Base-by-base conservation (phyloP, 441 rosid species). In the Corymbia calophylla region DNA sequence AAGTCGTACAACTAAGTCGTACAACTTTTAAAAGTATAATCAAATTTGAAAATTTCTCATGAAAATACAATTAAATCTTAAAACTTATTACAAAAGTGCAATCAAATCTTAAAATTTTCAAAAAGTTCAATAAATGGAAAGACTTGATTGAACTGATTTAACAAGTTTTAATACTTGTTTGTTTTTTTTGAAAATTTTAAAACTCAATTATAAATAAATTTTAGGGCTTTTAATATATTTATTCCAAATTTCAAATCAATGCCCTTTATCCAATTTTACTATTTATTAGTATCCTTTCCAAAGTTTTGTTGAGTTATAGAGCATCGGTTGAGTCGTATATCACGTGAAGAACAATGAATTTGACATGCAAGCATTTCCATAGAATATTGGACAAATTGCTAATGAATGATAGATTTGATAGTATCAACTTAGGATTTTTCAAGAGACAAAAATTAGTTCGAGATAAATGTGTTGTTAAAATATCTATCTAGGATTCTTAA, bases 381-480 rank as follows among this genome's bases (percentile, higher is more conserved):
- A 4, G 35, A n/a, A n/a, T 9, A n/a, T n/a, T 15, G 7, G 18
- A 64, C 4, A 0, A 64, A 64, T 29, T 64, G 18, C 17, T 64
- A n/a, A 64, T 0, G 5, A 64, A 15, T 0, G 2, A 1, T 7
- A 64, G 5, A 14, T 7, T 64, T n/a, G 18, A 64, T 66, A 2
- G 21, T 66, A 31, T 66, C 0, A 4, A 0, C 16, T n/a, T 4
- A 0, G 4, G 6, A 16, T 5, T 66, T 66, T 31, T 16, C 1
- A 4, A 14, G 6, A 1, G 1, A 5, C 0, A 6, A 66, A n/a
- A 10, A 31, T n/a, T 31, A 66, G 5, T 66, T 66, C 1, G 1
- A 31, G 0, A 4, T 66, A 31, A 66, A 66, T 8, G 1, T 15
- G 9, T 4, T 0, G 4, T 4, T 16, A 23, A 8, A 15, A 62